Evolutionary conservation across 1,139 yeast species (phyloP), one percentile per base, ranked within the genome.

Genomic region (Kodamaea derodonti): DNA sequence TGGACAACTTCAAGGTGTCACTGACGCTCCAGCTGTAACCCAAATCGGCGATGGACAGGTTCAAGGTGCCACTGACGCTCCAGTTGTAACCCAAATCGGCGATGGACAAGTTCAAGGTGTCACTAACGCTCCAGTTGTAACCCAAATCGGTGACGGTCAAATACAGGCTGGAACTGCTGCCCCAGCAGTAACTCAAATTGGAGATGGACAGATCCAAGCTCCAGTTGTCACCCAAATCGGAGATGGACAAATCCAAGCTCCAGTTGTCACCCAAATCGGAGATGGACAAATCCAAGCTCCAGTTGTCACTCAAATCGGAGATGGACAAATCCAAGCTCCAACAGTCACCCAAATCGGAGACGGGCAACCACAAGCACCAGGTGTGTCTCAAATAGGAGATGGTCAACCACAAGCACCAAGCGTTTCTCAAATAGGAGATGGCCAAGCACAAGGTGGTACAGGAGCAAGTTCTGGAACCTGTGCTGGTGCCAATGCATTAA

Each of bases 21-120:
- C 52, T 4, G 38, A 43, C 23, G 37, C 49, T 22, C 20, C 45
- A 26, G 54, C 39, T 24, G 47, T 47, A 10, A 47, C 42, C 37
- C 61, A 58, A 47, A 51, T 55, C 32, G 36, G 47, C 34, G 42
- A 37, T 14, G 36, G 36, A 20, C 35, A 23, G 29, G 32, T 9
- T 29, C 37, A 7, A 42, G 40, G 39, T 47, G 43, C 31, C 25
- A 43, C 46, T 22, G 40, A 62, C 27, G 24, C 31, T 16, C 36
- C 30, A 15, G 34, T 32, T 18, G 56, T 60, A 20, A 54, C 62
- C 36, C 74, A 69, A 54, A 68, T 67, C 24, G 49, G 55, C 32
- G 72, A 66, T 39, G 72, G 73, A 30, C 73, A 68, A 57, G 48
- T 61, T 28, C 65, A 60, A 37, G 20, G 29, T 37, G 16, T 38